Base-by-base conservation (phyloP, 2,329 filamentous ascomycete genomes). In the Aureobasidium zeae region DNA sequence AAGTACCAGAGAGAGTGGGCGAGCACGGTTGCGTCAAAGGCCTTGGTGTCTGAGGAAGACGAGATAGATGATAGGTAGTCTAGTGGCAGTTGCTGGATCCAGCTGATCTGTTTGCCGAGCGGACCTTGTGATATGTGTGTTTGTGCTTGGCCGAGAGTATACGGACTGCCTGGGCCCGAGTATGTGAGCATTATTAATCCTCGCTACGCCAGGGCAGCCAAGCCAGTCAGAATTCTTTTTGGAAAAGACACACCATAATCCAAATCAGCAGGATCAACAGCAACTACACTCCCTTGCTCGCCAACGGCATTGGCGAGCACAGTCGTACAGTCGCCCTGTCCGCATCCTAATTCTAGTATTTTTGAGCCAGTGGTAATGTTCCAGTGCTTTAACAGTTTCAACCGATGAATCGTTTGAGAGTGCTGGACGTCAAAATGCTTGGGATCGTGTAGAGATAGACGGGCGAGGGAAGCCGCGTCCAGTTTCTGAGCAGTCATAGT, bases 1-100 rank as follows among this genome's bases (percentile, higher is more conserved):
- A 77, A 76, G 53, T 77, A 77, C 68, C 69, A 77, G 20, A 73
- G 61, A 49, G 63, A 68, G 54, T 77, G 73, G 13, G 61, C 60
- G 25, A 77, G 60, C 3, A 76, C 66, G 2, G 65, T 62, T 16
- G 61, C 64, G 48, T 73, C 68, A 57, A 42, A 74, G 4, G 45
- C 45, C 5, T 16, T 34, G 16, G 7, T n/a, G n/a, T 26, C 15
- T 4, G 21, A 3, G 21, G 20, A 13, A 13, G 37, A 2, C 8
- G 38, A 3, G n/a, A 49, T 46, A 22, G 50, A 45, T 8, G 51
- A 41, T 17, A 70, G 55, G 34, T 66, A 69, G 8, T 58, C 56
- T 3, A 60, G 46, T 0, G 65, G 62, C 4, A 60, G 51, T 8
- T 57, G 55, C 34, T 63, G 62, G 46, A 68, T 57, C 60, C 69